A percentile compares a stretch with the other conserved stretches of the same genome.
These are phyloP conservation scores for Apiotrichum siamense DNA, from an alignment of 1,284 basidiomycete species.

Conservation along the genomic window DNA sequence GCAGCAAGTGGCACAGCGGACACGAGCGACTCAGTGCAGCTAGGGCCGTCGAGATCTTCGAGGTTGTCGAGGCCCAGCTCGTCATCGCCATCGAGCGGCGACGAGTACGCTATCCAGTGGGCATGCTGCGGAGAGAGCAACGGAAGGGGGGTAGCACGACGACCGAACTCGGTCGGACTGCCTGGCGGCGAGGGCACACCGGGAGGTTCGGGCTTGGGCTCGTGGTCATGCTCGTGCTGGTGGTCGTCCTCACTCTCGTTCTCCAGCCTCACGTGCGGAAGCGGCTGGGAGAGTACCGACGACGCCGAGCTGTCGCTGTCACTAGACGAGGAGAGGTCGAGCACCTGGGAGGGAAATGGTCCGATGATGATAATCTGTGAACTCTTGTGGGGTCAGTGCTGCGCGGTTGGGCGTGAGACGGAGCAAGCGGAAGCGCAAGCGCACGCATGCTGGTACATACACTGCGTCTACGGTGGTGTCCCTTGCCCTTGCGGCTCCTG, in stretches of 20 bases:
- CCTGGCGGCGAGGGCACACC: background rate
- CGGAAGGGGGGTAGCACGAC: background rate
- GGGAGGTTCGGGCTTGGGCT: no score
- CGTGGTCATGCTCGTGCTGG: background rate
- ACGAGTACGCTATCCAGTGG: conserved; percentile 11
- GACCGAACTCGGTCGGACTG: background rate
- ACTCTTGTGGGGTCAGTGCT: background rate
- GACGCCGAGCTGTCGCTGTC: conserved; percentile 17
- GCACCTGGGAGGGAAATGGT: conserved; percentile 6
- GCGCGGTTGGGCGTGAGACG: background rate
- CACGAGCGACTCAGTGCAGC: no score
- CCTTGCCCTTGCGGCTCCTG: no score
- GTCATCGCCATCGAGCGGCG: conserved; percentile 3
- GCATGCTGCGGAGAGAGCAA: background rate
- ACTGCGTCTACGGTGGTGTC: no score
- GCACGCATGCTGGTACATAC: no score
- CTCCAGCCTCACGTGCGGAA: no score
- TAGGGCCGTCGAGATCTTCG: no score
- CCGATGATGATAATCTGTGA: conserved; percentile 9
- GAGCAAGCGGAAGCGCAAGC: background rate
- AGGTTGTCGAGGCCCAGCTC: background rate
- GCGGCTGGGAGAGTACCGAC: conserved; percentile 8
- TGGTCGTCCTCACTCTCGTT: background rate
- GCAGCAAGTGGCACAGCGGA: no score
- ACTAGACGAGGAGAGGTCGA: conserved; percentile 5